A percentile compares a stretch with the other conserved stretches of the same genome.
Conservation (phyloP, 257 asterid genomes). For the Echium plantagineum region DNA sequence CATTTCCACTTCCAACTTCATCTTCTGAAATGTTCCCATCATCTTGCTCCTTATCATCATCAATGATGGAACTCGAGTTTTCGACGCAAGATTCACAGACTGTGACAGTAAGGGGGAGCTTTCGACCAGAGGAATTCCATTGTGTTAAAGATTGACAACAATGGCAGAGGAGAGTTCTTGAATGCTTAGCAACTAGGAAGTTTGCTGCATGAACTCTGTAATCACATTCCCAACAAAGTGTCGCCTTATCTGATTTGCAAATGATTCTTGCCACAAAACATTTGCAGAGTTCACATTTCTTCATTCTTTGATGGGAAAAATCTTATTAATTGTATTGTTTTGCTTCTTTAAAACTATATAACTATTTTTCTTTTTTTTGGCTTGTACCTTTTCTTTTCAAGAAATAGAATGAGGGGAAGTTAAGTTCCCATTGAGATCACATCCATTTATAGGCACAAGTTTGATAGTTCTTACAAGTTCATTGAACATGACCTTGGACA, state of each 20-base stretch:
- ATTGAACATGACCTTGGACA: no score
- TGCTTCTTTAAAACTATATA: not conserved
- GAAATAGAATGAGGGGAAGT: no score
- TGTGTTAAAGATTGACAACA: conserved; percentile 20
- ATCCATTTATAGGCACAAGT: no score
- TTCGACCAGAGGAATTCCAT: conserved; percentile 23
- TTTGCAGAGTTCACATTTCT: conserved; percentile 22
- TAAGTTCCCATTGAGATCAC: no score
- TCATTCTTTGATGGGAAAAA: conserved; percentile 1
- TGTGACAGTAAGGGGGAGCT: conserved; percentile 18
- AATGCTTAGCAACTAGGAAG: conserved; percentile 23
- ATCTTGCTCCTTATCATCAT: not conserved
- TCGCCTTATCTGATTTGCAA: conserved; percentile 25
- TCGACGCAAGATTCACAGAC: conserved; percentile 17
- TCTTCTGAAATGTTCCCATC: not conserved
- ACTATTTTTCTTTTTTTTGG: no score
- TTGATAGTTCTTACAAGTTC: no score
- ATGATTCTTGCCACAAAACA: conserved; percentile 15
- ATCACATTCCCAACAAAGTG: conserved; percentile 24
- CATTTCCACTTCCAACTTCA: conserved; percentile 6
- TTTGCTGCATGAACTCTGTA: conserved; percentile 24
- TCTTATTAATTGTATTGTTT: no score
- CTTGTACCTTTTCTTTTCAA: no score
- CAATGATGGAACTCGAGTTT: no score
- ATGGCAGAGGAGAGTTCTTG: conserved; percentile 20